phyloP scores from a whole-genome alignment of 768 basidiomycete genomes.

The Xanthoconium stramineum region DNA sequence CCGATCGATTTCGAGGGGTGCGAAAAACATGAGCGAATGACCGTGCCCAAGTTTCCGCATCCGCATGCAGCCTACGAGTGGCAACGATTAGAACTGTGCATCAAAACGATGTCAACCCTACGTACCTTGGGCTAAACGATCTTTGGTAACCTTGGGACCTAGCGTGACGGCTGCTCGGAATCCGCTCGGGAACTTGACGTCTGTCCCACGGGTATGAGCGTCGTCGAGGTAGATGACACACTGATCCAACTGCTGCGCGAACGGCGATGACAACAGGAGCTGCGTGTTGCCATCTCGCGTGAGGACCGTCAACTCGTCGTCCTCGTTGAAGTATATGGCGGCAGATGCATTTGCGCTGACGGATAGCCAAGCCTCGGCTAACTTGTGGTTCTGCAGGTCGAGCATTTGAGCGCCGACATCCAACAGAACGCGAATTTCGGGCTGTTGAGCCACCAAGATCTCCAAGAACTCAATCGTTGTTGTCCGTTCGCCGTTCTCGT shows the following conservation, averaged over 20 bases:
- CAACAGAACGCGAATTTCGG: constrained; percentile 44
- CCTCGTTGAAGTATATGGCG: constrained; percentile 32
- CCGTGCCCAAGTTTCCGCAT: constrained; percentile 49
- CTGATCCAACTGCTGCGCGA: constrained; percentile 31
- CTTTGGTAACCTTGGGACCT: constrained; percentile 16
- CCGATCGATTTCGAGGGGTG: constrained; percentile 43
- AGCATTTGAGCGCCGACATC: constrained; percentile 60
- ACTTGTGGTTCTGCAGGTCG: constrained; percentile 42
- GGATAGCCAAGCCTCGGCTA: constrained; percentile 43
- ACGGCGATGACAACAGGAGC: constrained; percentile 32
- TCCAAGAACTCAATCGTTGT: constrained; percentile 22
- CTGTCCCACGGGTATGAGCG: constrained; percentile 20
- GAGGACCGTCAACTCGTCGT: constrained; percentile 34
- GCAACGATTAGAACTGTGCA: not conserved
- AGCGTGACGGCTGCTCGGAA: constrained; percentile 17
- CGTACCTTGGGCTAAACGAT: constrained; percentile 17
- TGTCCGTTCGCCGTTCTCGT: constrained; percentile 13
- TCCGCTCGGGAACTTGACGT: constrained; percentile 13
- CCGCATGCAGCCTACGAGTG: constrained; percentile 48
- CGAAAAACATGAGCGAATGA: constrained; percentile 49
- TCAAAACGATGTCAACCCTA: not conserved
- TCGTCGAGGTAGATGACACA: constrained; percentile 25
- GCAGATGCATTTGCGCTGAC: constrained; percentile 18
- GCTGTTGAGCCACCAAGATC: constrained; percentile 34
- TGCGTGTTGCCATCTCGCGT: constrained; percentile 29